Conservation (phyloP, 768 basidiomycete species). For the Lentinula aciculospora region DNA sequence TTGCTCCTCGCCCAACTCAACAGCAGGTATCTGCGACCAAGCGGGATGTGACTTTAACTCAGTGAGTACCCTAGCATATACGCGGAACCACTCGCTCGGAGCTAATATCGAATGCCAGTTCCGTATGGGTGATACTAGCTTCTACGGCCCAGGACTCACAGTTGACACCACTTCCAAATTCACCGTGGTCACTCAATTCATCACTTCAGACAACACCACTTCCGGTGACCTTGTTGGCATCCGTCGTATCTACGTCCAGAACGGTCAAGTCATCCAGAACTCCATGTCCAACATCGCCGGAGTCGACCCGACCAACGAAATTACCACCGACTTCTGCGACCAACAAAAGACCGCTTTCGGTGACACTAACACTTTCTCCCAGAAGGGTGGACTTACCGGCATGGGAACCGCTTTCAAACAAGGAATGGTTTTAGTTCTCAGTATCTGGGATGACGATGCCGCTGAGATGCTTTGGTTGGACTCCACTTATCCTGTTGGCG, state of each 20-base stretch:
- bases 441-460: conserved; percentile 28
- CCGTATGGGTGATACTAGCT: conserved; percentile 35
- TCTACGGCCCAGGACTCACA: conserved; percentile 32
- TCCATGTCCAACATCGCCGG: conserved; percentile 30
- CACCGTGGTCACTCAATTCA: conserved; percentile 40
- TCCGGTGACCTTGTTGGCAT: conserved; percentile 32
- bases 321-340: conserved; percentile 35
- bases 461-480: conserved; percentile 33
- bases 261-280: conserved; percentile 36
- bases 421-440: conserved; percentile 29
- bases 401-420: conserved; percentile 18
- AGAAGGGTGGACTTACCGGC: conserved; percentile 24
- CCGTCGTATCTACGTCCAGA: conserved; percentile 38
- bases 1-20: conserved; percentile 21
- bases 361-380: conserved; percentile 29
- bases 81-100: neutral
- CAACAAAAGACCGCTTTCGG: conserved; percentile 26
- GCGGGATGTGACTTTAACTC: conserved; percentile 46
- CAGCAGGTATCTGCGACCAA: conserved; percentile 33
- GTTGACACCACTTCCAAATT: conserved; percentile 33
- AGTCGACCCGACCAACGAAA: conserved; percentile 22
- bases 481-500: conserved; percentile 21
- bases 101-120: conserved; percentile 10
- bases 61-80: neutral
- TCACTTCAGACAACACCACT: conserved; percentile 30